phyloP scores from a whole-genome alignment of 2,329 filamentous ascomycete species.

The Colletotrichum somersetense region DNA sequence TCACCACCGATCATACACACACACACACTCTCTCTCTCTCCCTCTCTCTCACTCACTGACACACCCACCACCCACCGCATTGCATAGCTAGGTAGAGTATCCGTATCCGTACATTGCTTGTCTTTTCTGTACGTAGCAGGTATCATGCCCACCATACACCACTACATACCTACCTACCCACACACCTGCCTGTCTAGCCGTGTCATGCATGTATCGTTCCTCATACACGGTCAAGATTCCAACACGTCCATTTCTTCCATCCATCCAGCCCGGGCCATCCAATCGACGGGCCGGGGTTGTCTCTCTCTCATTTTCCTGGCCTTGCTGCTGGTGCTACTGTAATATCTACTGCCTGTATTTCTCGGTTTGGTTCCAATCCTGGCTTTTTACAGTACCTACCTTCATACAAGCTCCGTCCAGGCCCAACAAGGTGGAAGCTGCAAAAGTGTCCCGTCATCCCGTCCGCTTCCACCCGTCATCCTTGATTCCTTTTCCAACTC shows the following conservation, averaged over 20 bases:
- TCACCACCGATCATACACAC: neutral
- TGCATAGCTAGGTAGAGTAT: neutral
- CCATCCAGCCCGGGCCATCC: slow-evolving; percentile 3
- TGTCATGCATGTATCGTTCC: slow-evolving; percentile 5
- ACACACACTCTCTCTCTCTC: neutral
- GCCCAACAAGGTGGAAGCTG: slow-evolving; percentile 11
- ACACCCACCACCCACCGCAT: neutral
- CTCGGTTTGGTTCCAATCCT: neutral
- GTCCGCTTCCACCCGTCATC: slow-evolving; percentile 5
- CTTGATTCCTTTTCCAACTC: slow-evolving; percentile 2
- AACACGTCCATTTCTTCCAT: slow-evolving; percentile 1
- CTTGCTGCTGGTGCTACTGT: neutral
- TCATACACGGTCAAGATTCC: slow-evolving; percentile 8
- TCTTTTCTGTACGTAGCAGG: neutral
- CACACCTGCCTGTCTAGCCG: neutral
- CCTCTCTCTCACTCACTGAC: neutral
- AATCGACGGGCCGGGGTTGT: neutral
- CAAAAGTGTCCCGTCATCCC: slow-evolving; percentile 4
- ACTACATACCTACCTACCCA: too few relatives aligned
- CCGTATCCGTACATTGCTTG: neutral
- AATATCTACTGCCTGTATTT: neutral
- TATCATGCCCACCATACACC: too few relatives aligned
- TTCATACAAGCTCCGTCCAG: neutral
- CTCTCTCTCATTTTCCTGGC: neutral
- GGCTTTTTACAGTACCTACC: neutral